Conservation (phyloP, 169 alveolate genomes). For the Plasmodium vivax region DNA sequence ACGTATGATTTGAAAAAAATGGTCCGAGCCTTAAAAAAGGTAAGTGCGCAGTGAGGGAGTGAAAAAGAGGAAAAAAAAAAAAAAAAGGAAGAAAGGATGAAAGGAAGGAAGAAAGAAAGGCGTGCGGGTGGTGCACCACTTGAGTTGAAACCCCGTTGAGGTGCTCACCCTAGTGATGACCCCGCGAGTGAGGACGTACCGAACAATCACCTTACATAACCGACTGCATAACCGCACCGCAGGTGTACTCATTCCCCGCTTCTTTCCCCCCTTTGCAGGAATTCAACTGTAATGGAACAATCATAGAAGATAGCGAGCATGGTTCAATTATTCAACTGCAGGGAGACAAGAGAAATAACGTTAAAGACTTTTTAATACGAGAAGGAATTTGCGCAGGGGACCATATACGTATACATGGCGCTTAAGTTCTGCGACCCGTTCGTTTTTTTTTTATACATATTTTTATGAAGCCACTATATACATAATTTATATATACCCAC, state of each 20-base stretch:
- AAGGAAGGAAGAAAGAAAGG: neutral
- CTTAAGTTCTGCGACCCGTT: conserved; percentile 71
- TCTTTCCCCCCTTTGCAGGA: conserved; percentile 43
- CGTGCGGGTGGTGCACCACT: neutral
- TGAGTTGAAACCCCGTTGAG: neutral
- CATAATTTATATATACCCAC: neutral
- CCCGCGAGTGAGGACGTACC: neutral
- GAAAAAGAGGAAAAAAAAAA: neutral
- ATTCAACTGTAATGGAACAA: conserved; percentile 95
- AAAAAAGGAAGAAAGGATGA: neutral
- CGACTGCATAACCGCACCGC: neutral
- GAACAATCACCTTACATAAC: neutral
- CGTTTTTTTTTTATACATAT: neutral
- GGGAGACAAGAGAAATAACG: conserved; percentile 91
- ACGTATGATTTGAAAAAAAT: conserved; percentile 92
- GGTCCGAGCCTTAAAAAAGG: conserved; percentile 93
- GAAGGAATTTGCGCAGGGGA: conserved; percentile 90
- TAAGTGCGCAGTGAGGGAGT: neutral
- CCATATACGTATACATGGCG: conserved; percentile 93
- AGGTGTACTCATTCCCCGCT: neutral
- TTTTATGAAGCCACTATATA: neutral
- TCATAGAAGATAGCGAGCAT: conserved; percentile 92
- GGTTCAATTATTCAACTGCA: conserved; percentile 93
- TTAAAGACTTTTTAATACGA: conserved; percentile 90
- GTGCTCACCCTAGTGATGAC: neutral